phyloP scores from a whole-genome alignment of 257 asterid genomes.

The Linderniella brevidens region DNA sequence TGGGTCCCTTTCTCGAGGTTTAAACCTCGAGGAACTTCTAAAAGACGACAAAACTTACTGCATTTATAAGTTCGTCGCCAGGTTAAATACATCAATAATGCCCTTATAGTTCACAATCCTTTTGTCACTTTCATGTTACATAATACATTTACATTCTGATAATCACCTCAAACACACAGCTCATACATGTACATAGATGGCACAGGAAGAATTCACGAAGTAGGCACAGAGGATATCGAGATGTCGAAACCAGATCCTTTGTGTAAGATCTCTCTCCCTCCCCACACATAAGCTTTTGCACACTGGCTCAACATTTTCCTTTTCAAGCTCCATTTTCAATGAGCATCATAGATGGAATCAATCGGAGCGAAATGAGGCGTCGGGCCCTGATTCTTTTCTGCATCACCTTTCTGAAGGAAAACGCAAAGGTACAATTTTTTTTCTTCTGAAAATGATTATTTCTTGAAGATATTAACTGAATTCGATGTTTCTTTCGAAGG shows the following conservation, averaged over 20 bases:
- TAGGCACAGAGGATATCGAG: constrained; percentile 36
- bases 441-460: not conserved
- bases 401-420: constrained; percentile 37
- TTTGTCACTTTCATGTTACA: not conserved
- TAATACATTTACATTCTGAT: not conserved
- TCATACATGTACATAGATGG: constrained; percentile 51
- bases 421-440: constrained; percentile 49
- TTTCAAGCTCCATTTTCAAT: constrained; percentile 41
- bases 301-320: constrained; percentile 6
- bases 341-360: constrained; percentile 77
- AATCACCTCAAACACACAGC: constrained; percentile 21
- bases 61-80: constrained; percentile 41
- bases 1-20: constrained; percentile 34
- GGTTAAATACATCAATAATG: constrained; percentile 21
- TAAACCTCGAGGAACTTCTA: constrained; percentile 50
- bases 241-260: constrained; percentile 50
- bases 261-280: constrained; percentile 37
- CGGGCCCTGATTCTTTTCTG: constrained; percentile 82
- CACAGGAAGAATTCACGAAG: constrained; percentile 36
- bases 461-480: constrained; percentile 10
- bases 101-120: not conserved
- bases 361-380: constrained; percentile 66
- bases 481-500: constrained; percentile 29
- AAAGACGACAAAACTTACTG: constrained; percentile 23
- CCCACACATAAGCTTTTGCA: not conserved